Evolutionary conservation across 768 basidiomycete genomes (phyloP), one percentile per base, ranked within the genome.

Genomic region (Astraeus odoratus): DNA sequence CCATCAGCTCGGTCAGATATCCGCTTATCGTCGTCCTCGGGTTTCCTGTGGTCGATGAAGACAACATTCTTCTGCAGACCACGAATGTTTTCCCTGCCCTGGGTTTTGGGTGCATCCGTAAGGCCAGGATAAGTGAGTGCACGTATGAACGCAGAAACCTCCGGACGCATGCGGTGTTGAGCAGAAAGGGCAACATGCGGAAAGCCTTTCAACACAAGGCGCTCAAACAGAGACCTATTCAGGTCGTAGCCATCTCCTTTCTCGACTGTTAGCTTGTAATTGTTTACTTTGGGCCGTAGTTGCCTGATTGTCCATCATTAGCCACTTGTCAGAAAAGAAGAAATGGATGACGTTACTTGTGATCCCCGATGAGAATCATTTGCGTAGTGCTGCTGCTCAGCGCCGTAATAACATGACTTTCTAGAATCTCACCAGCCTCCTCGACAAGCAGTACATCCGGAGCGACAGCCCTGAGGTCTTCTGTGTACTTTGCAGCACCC

Each of bases 101-200:
- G 40, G 0, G 84, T 85, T 13, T 49, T 58, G 0, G 69, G 57
- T 0, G 77, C 79, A 46, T 86, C 83, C 1, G 64, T 53, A 8
- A 86, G 74, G 12, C 77, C 77, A 0, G 79, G 80, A 51, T 86
- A 86, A 0, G 82, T 85, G n/a, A 86, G 67, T 8, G 65, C 4
- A 10, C 83, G 74, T 25, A 86, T 71, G 19, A 84, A 65, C 0
- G 69, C 54, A 5, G 84, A 81, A 8, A 86, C 84, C 50, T 85
- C 81, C 1, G 83, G 84, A 6, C 83, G 71, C 83, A 86, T 86
- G 9, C 84, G 76, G 55, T 85, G 83, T 48, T 86, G 84, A 36
- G 70, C 55, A 0, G 51, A 57, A 13, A 86, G 72, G 0, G 71
- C 77, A 38, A 61, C 51, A 55, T 86, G 83, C 0, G 83, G 83